Conservation (phyloP, 257 asterid genomes). For the Nicotiana attenuata region DNA sequence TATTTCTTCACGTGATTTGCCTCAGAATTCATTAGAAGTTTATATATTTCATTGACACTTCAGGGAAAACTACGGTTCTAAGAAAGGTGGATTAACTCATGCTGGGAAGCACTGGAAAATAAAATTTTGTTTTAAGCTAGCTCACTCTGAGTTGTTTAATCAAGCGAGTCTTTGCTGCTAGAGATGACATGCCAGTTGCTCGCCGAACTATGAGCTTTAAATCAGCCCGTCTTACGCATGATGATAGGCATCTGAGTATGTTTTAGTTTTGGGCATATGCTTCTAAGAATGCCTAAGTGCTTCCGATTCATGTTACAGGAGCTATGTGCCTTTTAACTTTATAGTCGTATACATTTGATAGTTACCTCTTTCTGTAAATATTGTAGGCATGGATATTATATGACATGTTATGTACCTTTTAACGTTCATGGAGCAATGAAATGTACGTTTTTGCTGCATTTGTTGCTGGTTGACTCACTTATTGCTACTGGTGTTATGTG, state of each 20-base stretch:
- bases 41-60: not conserved
- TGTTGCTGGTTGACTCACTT: slow-evolving; percentile 7
- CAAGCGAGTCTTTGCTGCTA: slow-evolving; percentile 10
- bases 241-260: slow-evolving; percentile 22
- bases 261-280: slow-evolving; percentile 19
- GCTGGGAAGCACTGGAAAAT: slow-evolving; percentile 7
- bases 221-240: not conserved
- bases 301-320: slow-evolving; percentile 21
- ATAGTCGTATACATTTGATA: slow-evolving; percentile 12
- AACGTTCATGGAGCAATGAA: slow-evolving; percentile 17
- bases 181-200: not conserved
- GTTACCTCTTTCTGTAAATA: slow-evolving; percentile 36
- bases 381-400: slow-evolving; percentile 24
- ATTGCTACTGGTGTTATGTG: slow-evolving; percentile 13
- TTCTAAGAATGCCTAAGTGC: slow-evolving; percentile 18
- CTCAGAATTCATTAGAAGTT: not conserved
- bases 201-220: slow-evolving; percentile 13
- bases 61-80: slow-evolving; percentile 18
- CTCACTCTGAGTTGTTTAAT: slow-evolving; percentile 11
- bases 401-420: slow-evolving; percentile 19
- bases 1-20: not conserved
- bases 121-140: slow-evolving; percentile 21
- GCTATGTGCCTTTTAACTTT: slow-evolving; percentile 14
- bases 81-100: slow-evolving; percentile 19
- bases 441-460: slow-evolving; percentile 14